A percentile compares a stretch with the other conserved stretches of the same genome.
These are phyloP conservation scores for Cystobasidium slooffiae DNA, from an alignment of 1,284 basidiomycete species.

Conservation along the genomic window DNA sequence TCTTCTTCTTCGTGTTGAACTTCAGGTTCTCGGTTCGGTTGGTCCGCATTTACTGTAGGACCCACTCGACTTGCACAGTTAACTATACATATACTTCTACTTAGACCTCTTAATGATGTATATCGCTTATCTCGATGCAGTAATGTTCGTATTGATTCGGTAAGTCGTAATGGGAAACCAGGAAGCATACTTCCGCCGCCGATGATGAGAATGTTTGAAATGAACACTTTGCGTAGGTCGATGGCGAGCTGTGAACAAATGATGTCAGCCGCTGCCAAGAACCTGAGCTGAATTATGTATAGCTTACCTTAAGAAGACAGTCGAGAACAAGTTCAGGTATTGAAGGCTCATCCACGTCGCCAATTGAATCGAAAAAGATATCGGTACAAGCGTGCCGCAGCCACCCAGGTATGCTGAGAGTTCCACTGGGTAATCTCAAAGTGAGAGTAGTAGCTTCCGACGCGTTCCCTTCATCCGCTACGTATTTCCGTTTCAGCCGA, in stretches of 20 bases:
- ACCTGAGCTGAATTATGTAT: neutral
- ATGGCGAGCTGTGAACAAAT: slow-evolving; percentile 72
- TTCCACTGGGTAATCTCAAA: slow-evolving; percentile 53
- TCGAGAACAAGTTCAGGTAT: slow-evolving; percentile 79
- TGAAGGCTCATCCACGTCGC: slow-evolving; percentile 75
- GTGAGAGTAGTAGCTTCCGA: slow-evolving; percentile 44
- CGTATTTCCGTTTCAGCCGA: slow-evolving; percentile 42
- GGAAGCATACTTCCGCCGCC: slow-evolving; percentile 92
- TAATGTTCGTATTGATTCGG: slow-evolving; percentile 65
- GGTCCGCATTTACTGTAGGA: slow-evolving; percentile 59
- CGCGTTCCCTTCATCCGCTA: slow-evolving; percentile 39
- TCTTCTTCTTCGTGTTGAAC: neutral
- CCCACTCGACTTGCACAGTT: slow-evolving; percentile 68
- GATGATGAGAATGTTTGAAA: slow-evolving; percentile 76
- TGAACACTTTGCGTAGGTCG: slow-evolving; percentile 80
- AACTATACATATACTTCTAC: slow-evolving; percentile 73
- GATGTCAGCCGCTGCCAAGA: neutral
- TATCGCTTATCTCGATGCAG: slow-evolving; percentile 58
- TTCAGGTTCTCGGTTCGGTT: neutral
- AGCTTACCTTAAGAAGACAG: slow-evolving; percentile 71
- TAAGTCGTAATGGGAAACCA: slow-evolving; percentile 83
- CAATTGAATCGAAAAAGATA: slow-evolving; percentile 77
- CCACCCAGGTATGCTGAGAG: slow-evolving; percentile 89
- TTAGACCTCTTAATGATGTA: slow-evolving; percentile 69
- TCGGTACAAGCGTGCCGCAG: slow-evolving; percentile 87